Evolutionary conservation across 2,329 filamentous ascomycete genomes (phyloP).

Genomic region (Calonectria henricotiae): DNA sequence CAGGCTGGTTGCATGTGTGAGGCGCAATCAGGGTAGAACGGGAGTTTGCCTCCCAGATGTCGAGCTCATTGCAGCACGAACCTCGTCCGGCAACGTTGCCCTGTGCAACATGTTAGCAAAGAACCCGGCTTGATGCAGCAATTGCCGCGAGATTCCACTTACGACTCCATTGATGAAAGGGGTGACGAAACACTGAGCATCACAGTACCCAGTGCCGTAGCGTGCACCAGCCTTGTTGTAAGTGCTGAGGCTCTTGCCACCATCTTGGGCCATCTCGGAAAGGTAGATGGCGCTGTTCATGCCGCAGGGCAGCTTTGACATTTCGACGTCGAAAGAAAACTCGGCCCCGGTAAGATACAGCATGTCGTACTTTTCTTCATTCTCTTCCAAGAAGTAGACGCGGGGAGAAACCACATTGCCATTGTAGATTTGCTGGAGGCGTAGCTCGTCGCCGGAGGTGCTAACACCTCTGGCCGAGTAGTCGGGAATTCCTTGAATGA

Average conservation of each 20-base stretch:
- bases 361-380: slow-evolving; percentile 72
- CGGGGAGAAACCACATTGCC: slow-evolving; percentile 59
- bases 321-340: slow-evolving; percentile 78
- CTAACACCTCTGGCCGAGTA: slow-evolving; percentile 60
- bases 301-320: slow-evolving; percentile 76
- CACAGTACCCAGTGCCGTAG: slow-evolving; percentile 77
- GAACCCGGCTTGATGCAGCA: not conserved
- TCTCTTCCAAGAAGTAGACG: slow-evolving; percentile 72
- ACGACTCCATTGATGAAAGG: slow-evolving; percentile 69
- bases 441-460: slow-evolving; percentile 54
- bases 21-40: slow-evolving; percentile 64
- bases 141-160: slow-evolving; percentile 35
- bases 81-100: slow-evolving; percentile 50
- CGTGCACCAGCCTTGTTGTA: slow-evolving; percentile 72
- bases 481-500: slow-evolving; percentile 67
- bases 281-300: slow-evolving; percentile 80
- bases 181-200: slow-evolving; percentile 71
- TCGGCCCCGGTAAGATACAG: slow-evolving; percentile 75
- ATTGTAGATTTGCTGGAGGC: slow-evolving; percentile 49
- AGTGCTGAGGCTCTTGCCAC: slow-evolving; percentile 67
- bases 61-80: slow-evolving; percentile 71
- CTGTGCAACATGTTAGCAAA: slow-evolving; percentile 17
- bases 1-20: slow-evolving; percentile 65
- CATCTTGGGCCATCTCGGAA: slow-evolving; percentile 70
- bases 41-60: slow-evolving; percentile 71